These are phyloP conservation scores for Grifola frondosa DNA, from an alignment of 1,284 basidiomycete genomes.

Conservation along the genomic window DNA sequence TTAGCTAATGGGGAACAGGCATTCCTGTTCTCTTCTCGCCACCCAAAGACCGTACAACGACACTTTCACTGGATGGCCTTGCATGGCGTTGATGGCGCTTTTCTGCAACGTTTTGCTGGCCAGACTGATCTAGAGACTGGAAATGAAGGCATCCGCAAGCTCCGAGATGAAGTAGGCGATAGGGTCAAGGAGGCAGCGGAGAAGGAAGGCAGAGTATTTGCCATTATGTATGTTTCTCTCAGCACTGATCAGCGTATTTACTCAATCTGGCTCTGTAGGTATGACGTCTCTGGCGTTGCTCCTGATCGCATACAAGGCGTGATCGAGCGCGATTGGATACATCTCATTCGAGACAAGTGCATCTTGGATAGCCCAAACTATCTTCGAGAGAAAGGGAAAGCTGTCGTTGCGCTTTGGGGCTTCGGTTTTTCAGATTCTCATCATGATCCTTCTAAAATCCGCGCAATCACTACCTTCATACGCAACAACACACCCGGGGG, in stretches of 20 bases:
- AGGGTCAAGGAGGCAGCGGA: slow-evolving; percentile 72
- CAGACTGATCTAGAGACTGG: slow-evolving; percentile 56
- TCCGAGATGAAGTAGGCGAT: slow-evolving; percentile 72
- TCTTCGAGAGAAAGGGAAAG: slow-evolving; percentile 60
- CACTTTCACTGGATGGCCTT: slow-evolving; percentile 84
- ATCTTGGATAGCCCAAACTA: slow-evolving; percentile 71
- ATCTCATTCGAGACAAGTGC: slow-evolving; percentile 59
- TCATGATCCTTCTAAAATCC: slow-evolving; percentile 61
- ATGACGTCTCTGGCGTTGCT: slow-evolving; percentile 69
- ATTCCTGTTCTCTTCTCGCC: slow-evolving; percentile 71
- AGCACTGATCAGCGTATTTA: background rate
- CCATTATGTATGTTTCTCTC: slow-evolving; percentile 62
- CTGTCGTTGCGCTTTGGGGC: slow-evolving; percentile 73
- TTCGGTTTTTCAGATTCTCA: slow-evolving; percentile 63
- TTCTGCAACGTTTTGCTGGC: slow-evolving; percentile 71
- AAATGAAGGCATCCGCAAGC: slow-evolving; percentile 50
- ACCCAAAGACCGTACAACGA: slow-evolving; percentile 67
- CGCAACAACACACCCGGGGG: slow-evolving; percentile 64
- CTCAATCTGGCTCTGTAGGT: slow-evolving; percentile 44
- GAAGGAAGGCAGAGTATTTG: slow-evolving; percentile 71
- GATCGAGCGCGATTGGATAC: slow-evolving; percentile 65
- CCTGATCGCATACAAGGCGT: slow-evolving; percentile 57
- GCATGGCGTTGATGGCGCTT: slow-evolving; percentile 73
- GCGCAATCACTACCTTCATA: slow-evolving; percentile 53
- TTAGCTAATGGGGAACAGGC: slow-evolving; percentile 54